Conservation (phyloP, 352 stramenopile genomes). For the Phytophthora agathidicida region DNA sequence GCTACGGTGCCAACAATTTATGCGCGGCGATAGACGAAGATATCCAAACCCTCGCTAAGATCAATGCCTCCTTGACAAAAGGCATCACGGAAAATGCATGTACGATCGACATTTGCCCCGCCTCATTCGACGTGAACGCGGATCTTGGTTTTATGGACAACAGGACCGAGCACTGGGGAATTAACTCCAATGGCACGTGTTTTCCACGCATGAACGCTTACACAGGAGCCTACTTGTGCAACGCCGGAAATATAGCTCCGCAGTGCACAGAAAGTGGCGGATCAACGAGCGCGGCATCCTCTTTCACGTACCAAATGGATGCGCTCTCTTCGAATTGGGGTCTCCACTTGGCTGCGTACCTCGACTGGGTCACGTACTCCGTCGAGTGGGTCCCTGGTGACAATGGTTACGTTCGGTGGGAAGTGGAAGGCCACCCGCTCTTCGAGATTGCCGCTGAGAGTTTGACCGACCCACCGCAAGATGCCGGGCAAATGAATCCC, state of each 20-base stretch:
- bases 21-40: slow-evolving; percentile 25
- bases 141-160: slow-evolving; percentile 37
- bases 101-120: slow-evolving; percentile 37
- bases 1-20: slow-evolving; percentile 62
- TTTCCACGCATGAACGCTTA: slow-evolving; percentile 62
- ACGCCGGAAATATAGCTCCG: slow-evolving; percentile 35
- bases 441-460: slow-evolving; percentile 18
- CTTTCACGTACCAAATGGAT: slow-evolving; percentile 74
- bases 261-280: slow-evolving; percentile 33
- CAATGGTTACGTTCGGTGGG: slow-evolving; percentile 25
- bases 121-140: slow-evolving; percentile 50
- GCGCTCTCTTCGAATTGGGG: slow-evolving; percentile 92
- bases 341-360: slow-evolving; percentile 80
- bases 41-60: slow-evolving; percentile 15
- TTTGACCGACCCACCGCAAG: slow-evolving; percentile 51
- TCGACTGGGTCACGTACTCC: slow-evolving; percentile 31
- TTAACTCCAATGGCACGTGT: slow-evolving; percentile 56
- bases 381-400: slow-evolving; percentile 25
- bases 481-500: slow-evolving; percentile 57
- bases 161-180: slow-evolving; percentile 25
- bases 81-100: slow-evolving; percentile 58
- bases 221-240: slow-evolving; percentile 55
- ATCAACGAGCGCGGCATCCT: slow-evolving; percentile 34
- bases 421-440: slow-evolving; percentile 17
- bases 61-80: slow-evolving; percentile 33